Evolutionary conservation across 2,329 filamentous ascomycete genomes (phyloP), one percentile per base, ranked within the genome.

Genomic region (Ophiosphaerella korrae): DNA sequence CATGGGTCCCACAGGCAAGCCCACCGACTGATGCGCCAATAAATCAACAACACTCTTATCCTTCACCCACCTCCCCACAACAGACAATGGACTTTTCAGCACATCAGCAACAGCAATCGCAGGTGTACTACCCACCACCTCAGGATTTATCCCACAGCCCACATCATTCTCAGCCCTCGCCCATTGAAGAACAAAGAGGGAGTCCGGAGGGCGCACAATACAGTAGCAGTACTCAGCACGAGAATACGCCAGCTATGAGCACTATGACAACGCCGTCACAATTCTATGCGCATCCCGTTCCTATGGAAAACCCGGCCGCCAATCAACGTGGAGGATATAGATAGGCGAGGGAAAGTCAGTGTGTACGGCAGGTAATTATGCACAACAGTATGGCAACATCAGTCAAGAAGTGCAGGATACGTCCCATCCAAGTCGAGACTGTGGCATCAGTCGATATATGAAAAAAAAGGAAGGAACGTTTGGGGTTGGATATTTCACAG

Each of bases 71-170:
- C 2, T 37, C 43, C 11, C 43, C 43, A 24, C 35, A 45, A n/a
- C 38, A 14, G 12, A 11, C 21, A 29, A 12, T 4, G 4, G 13
- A 34, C 24, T 21, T n/a, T 16, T 23, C 32, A n/a, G 4, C 42
- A 36, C 29, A 35, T 23, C 8, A 23, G 12, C 26, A 29, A 29
- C 11, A 29, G 7, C 26, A 39, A n/a, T 24, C 36, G 13, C 41
- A 35, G 11, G 24, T 40, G 4, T 46, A 46, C 37, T 46, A 46
- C 9, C 44, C 44, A 26, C 44, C 44, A 9, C 44, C 44, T 2
- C 36, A 39, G 13, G 44, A 46, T 8, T 9, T 11, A 5, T 9
- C 11, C 4, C 44, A 24, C 12, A n/a, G 21, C 23, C 29, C 18
- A 31, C 21, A n/a, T 23, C 23, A 26, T 7, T 14, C 23, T 29